phyloP scores from a whole-genome alignment of 2,329 filamentous ascomycete genomes.

The Fusarium fracticaudum region DNA sequence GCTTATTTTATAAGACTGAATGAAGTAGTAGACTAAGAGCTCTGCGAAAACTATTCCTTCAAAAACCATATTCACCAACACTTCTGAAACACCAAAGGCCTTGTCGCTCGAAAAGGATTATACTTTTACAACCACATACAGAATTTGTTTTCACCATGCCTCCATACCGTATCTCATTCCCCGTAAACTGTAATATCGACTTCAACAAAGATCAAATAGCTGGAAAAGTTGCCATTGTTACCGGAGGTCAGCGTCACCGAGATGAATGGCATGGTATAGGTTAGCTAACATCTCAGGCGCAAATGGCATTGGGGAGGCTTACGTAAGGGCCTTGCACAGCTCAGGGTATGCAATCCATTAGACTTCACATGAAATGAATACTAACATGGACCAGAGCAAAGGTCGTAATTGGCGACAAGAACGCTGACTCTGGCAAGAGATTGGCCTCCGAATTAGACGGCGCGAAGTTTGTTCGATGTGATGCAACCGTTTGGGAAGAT shows the following conservation, averaged over 20 bases:
- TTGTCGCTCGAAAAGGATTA: no score
- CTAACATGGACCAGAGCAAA: background rate
- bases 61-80: rapidly evolving
- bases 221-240: background rate
- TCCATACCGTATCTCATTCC: background rate
- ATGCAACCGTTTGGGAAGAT: background rate
- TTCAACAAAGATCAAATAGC: no score
- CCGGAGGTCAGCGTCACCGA: background rate
- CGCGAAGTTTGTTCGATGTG: background rate
- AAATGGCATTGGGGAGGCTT: background rate
- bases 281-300: background rate
- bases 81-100: no score
- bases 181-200: no score
- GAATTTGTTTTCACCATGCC: background rate
- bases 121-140: no score
- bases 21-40: rapidly evolving
- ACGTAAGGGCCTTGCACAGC: background rate
- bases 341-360: background rate
- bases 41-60: rapidly evolving
- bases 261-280: background rate
- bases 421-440: rapidly evolving
- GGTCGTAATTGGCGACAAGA: background rate
- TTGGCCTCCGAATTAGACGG: background rate
- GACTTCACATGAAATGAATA: rapidly evolving
- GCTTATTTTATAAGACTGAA: rapidly evolving